Evolutionary conservation across 1,284 basidiomycete species (phyloP).

Genomic region (Bondarzewia mesenterica): DNA sequence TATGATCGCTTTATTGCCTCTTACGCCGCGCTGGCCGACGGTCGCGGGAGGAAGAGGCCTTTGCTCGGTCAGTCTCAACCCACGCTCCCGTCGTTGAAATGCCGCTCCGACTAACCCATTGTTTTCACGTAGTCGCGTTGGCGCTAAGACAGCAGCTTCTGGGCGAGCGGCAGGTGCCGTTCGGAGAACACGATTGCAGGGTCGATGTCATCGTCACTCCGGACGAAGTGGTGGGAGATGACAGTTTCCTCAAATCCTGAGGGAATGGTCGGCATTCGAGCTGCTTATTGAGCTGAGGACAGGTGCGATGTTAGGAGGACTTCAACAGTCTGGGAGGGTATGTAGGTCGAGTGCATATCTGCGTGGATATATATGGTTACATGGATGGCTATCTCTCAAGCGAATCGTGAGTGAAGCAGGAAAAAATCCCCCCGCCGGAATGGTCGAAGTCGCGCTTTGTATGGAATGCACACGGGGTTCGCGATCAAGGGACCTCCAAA

Average conservation of each 20-base stretch:
- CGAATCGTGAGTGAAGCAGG: no score
- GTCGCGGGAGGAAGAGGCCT: slow-evolving; percentile 30
- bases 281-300: no score
- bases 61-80: slow-evolving; percentile 39
- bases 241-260: no score
- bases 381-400: no score
- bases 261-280: no score
- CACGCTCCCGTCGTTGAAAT: slow-evolving; percentile 1
- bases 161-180: slow-evolving; percentile 44
- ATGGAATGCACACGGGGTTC: no score
- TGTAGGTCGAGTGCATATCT: no score
- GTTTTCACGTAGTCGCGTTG: slow-evolving; percentile 41
- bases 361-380: background rate
- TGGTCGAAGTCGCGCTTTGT: no score
- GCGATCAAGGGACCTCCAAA: no score
- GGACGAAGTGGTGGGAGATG: background rate
- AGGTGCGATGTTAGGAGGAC: no score
- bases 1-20: slow-evolving; percentile 65
- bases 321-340: no score
- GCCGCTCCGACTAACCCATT: slow-evolving; percentile 11
- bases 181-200: slow-evolving; percentile 55
- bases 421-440: no score
- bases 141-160: slow-evolving; percentile 61
- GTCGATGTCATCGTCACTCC: slow-evolving; percentile 15
- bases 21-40: slow-evolving; percentile 31